These are phyloP conservation scores for Macrophomina tecta DNA, from an alignment of 2,329 filamentous ascomycete genomes.

Conservation along the genomic window DNA sequence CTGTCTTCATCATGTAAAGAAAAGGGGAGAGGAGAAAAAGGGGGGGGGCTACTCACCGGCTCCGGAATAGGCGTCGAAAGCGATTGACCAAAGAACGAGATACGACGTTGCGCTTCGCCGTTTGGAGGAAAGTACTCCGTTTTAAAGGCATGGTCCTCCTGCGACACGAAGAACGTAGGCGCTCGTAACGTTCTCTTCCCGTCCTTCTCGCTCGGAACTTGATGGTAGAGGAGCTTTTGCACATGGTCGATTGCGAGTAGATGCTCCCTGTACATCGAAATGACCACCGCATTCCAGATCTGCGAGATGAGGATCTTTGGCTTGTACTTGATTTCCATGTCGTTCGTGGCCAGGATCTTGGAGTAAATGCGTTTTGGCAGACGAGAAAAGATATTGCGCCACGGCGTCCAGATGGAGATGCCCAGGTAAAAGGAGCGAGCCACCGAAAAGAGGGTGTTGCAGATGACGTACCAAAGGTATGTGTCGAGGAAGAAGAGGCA, in stretches of 20 bases:
- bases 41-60: slow-evolving; percentile 62
- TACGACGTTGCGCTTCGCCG: slow-evolving; percentile 95
- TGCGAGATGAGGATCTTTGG: slow-evolving; percentile 98
- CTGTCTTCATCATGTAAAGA: not conserved
- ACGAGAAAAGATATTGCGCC: slow-evolving; percentile 98
- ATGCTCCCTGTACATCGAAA: slow-evolving; percentile 99
- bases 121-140: slow-evolving; percentile 96
- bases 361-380: slow-evolving; percentile 99
- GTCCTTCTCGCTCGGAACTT: slow-evolving; percentile 98
- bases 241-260: slow-evolving; percentile 96
- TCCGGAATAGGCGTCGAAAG: slow-evolving; percentile 96
- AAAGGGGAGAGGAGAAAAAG: not conserved
- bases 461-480: slow-evolving; percentile 95
- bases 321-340: slow-evolving; percentile 99
- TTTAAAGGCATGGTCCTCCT: slow-evolving; percentile 99
- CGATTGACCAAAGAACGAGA: slow-evolving; percentile 98
- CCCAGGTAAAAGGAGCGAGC: slow-evolving; percentile 96
- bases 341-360: slow-evolving; percentile 94
- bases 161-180: slow-evolving; percentile 97
- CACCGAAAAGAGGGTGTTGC: slow-evolving; percentile 93
- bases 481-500: slow-evolving; percentile 98
- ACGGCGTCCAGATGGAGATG: slow-evolving; percentile 97
- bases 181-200: slow-evolving; percentile 95
- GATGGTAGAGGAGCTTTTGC: slow-evolving; percentile 97
- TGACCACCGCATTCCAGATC: slow-evolving; percentile 99